Base-by-base conservation (phyloP, 371 early-diverging fungal species). In the Mortierella sp. region DNA sequence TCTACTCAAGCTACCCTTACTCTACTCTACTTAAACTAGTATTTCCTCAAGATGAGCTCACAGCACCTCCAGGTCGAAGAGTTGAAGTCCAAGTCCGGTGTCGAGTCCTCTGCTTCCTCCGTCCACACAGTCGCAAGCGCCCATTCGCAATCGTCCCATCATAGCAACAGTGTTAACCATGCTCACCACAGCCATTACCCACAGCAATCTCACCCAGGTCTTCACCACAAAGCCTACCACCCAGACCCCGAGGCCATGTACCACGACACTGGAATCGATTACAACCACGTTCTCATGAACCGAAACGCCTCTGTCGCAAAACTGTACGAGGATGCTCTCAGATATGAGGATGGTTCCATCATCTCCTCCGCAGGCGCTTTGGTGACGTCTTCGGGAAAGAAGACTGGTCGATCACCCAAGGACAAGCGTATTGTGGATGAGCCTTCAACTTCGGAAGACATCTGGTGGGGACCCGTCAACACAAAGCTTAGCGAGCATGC, bases 401-500 rank as follows among this genome's bases (percentile, higher is more conserved):
- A 97, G 88, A 98, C 93, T 22, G 96, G 96, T 35, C 89, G 96
- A 73, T 87, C 94, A 83, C 94, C 96, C 60, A 89, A 90, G 73
- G 98, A 98, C 90, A 98, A 98, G 91, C 96, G 98, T 70, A 94
- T 98, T 79, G 98, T 97, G 47, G 97, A 97, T 60, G 98, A 98
- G 77, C 86, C 90, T 12, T 75, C 88, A 12, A 92, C 96, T 20
- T 83, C 87, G 16, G 86, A 92, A 61, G 95, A 98, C 83, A 90
- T 98, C 78, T 98, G 98, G 98, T 97, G 97, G 97, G 98, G 98
- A n/a, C 97, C 98, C 37, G 96, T 98, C 74, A 98, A 98, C 88
- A 94, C 93, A 83, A 93, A 93, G 78, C 91, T 98, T 84, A 88
- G 90, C 66, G 94, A 96, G 77, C 89, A 93, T 62, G 91, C 95